phyloP scores from a whole-genome alignment of 2,329 filamentous ascomycete genomes.

The Venturia pyrina region DNA sequence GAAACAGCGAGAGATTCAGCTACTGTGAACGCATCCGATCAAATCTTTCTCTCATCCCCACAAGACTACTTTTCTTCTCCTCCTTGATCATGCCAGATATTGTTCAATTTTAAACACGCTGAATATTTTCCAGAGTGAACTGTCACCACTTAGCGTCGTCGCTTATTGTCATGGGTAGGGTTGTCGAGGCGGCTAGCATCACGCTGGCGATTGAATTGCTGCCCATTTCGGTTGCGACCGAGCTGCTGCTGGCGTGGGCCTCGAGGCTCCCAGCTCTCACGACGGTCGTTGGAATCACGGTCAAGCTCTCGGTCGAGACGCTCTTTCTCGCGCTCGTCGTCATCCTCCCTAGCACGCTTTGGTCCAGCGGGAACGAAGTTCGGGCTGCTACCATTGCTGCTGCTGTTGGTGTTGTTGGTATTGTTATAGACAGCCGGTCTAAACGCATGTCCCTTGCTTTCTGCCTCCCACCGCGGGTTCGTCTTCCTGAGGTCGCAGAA shows the following conservation, averaged over 20 bases:
- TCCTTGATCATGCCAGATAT: background rate
- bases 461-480: background rate
- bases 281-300: background rate
- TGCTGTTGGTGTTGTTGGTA: background rate
- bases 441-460: background rate
- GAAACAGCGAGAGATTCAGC: background rate
- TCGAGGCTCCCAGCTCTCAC: background rate
- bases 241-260: background rate
- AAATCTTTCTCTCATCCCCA: background rate
- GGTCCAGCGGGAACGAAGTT: background rate
- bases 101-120: background rate
- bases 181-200: background rate
- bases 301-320: background rate
- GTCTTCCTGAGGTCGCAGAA: background rate
- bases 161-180: background rate
- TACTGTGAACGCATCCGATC: background rate
- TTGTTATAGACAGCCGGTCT: background rate
- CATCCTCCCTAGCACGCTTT: conserved; percentile 1
- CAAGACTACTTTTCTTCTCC: background rate
- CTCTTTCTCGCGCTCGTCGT: background rate
- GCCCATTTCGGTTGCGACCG: background rate
- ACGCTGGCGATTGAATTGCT: background rate
- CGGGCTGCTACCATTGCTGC: background rate
- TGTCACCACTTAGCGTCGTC: background rate
- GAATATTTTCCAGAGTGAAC: background rate